Evolutionary conservation across 1,139 yeast genomes (phyloP), one percentile per base, ranked within the genome.

Genomic region (Zygoascus hellenicus): DNA sequence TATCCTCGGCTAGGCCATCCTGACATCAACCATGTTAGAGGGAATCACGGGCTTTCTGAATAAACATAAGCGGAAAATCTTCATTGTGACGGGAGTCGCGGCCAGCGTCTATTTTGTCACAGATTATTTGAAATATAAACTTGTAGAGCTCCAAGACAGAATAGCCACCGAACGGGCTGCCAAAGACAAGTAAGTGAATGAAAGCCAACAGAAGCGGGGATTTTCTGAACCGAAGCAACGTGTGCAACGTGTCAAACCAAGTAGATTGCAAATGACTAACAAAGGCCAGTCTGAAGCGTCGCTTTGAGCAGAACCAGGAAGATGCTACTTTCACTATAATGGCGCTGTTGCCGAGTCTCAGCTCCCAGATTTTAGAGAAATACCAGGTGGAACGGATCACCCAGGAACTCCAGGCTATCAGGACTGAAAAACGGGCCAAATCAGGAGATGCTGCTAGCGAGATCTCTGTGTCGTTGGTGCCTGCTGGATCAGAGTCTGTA

Each of bases 241-340:
- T 17, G 31, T 19, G 40, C n/a, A 37, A 22, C 10, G 9, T 13
- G 13, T 9, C 37, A 9, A 19, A 11, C 22, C 9, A 4, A 36
- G 13, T 17, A 13, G n/a, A n/a, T 15, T 19, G 19, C 9, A 6
- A 2, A 7, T 16, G 5, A 40, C 28, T 10, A 30, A 26, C 15
- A n/a, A 16, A 10, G 7, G 10, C 1, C 36, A 48, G 51, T 50
- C 59, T 70, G 40, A 68, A 70, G 43, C 59, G 72, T 14, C 69
- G 96, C 52, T 92, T 89, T 61, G 80, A 84, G 47, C 97, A 89
- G 68, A 92, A 96, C 16, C 97, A 90, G 61, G 83, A 83, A 58
- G 97, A 92, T 67, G 87, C 96, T 44, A 76, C 86, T 48, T 81
- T 81, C 66, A 90, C 97, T 0, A 79, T 90, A 50, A 73, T 86